phyloP scores from a whole-genome alignment of 2,329 filamentous ascomycete species.

The Aureobasidium leucospermi region DNA sequence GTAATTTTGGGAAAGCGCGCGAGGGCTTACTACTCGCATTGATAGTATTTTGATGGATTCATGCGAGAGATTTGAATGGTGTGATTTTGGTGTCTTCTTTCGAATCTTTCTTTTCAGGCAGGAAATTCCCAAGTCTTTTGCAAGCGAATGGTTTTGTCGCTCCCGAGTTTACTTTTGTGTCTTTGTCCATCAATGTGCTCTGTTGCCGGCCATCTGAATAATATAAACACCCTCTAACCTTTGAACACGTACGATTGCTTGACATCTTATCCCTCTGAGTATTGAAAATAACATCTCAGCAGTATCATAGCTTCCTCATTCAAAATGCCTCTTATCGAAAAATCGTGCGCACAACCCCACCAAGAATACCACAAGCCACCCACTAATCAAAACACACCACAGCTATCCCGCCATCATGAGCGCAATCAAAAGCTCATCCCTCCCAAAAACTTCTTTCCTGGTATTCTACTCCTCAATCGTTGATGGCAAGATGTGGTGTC shows the following conservation, averaged over 20 bases:
- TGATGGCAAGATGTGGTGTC: conserved; percentile 6
- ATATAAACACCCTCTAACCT: too few species aligned
- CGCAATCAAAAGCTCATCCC: neutral
- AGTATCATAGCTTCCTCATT: neutral
- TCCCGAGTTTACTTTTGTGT: neutral
- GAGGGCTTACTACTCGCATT: neutral
- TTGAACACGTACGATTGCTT: neutral
- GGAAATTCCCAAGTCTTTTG: conserved; percentile 5
- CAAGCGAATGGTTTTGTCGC: neutral
- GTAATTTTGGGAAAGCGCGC: conserved; percentile 5
- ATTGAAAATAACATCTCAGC: neutral
- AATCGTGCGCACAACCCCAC: neutral
- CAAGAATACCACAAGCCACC: neutral
- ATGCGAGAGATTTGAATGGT: neutral
- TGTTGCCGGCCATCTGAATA: neutral
- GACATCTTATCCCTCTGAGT: too few species aligned
- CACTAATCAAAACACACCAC: neutral
- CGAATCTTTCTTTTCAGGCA: neutral
- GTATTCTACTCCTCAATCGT: conserved; percentile 1
- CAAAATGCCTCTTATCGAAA: conserved; percentile 5
- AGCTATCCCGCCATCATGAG: conserved; percentile 3
- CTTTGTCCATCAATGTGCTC: neutral
- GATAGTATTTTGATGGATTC: neutral
- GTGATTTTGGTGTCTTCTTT: neutral
- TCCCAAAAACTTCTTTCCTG: neutral